Conservation (phyloP, 192 early-diverging fungal species). For the Coemansia sp. region DNA sequence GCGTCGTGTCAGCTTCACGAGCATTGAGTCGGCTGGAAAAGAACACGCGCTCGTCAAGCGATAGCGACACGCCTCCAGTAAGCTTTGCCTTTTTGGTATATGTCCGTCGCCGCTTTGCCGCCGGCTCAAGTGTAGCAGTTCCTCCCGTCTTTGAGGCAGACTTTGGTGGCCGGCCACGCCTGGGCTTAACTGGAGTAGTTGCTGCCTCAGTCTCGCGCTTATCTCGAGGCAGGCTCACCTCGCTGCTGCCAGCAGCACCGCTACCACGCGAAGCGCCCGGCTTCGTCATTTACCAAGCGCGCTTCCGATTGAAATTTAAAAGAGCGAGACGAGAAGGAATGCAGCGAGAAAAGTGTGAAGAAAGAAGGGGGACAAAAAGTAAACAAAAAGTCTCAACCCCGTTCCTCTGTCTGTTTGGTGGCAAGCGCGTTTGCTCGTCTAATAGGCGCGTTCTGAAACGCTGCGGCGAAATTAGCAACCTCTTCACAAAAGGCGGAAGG, state of each 20-base stretch:
- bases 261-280: not conserved
- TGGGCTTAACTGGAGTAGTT: slow-evolving; percentile 1
- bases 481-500: too few species aligned
- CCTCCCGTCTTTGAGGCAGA: not conserved
- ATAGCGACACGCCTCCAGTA: not conserved
- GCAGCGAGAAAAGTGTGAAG: too few species aligned
- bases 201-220: not conserved
- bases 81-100: slow-evolving; percentile 15
- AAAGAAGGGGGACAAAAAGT: too few species aligned
- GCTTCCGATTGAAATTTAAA: too few species aligned
- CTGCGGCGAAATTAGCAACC: too few species aligned
- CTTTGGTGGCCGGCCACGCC: slow-evolving; percentile 10
- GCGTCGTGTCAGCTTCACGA: slow-evolving; percentile 53
- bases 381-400: too few species aligned
- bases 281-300: slow-evolving; percentile 18
- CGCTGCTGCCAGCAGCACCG: too few species aligned
- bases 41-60: slow-evolving; percentile 23
- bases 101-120: slow-evolving; percentile 30
- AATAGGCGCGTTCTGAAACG: too few species aligned
- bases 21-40: slow-evolving; percentile 46
- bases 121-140: not conserved
- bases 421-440: too few species aligned
- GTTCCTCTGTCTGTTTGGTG: too few species aligned
- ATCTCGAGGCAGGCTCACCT: not conserved
- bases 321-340: too few species aligned